phyloP scores from a whole-genome alignment of 129 eudicot genomes.

The sunflower (Helianthus annuus) region DNA sequence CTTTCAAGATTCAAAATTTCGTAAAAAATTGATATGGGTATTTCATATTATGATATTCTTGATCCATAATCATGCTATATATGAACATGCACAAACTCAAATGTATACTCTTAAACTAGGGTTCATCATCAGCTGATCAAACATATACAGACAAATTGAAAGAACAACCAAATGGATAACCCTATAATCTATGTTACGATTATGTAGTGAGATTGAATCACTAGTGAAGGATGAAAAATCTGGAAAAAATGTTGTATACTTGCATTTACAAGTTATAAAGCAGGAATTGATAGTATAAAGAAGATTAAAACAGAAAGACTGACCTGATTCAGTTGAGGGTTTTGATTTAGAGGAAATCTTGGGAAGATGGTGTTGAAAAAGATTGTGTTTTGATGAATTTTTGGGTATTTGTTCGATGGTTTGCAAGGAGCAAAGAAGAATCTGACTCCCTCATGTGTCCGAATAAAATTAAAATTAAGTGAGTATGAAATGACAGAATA shows the following conservation, averaged over 20 bases:
- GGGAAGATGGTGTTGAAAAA: conserved; percentile 5
- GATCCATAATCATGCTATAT: not conserved
- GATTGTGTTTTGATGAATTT: conserved; percentile 13
- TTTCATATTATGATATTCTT: not conserved
- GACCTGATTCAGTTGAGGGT: conserved; percentile 35
- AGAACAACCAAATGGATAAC: conserved; percentile 4
- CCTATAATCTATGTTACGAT: not conserved
- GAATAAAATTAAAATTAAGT: no score
- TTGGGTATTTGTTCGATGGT: not conserved
- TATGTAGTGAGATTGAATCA: not conserved
- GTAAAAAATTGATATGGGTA: no score
- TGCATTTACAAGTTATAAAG: not conserved
- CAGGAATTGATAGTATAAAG: conserved; percentile 1
- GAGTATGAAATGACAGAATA: no score
- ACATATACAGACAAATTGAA: not conserved
- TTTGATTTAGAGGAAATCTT: conserved; percentile 15
- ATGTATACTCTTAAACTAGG: conserved; percentile 6
- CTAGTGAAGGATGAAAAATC: not conserved
- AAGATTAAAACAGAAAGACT: conserved; percentile 6
- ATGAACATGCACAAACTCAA: conserved; percentile 8
- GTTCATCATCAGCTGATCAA: conserved; percentile 2
- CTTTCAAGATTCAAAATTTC: no score
- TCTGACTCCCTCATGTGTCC: no score
- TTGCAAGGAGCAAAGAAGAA: no score
- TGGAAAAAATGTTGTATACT: no score